Base-by-base conservation (phyloP, 257 asterid genomes). In the Ocimum tenuiflorum region DNA sequence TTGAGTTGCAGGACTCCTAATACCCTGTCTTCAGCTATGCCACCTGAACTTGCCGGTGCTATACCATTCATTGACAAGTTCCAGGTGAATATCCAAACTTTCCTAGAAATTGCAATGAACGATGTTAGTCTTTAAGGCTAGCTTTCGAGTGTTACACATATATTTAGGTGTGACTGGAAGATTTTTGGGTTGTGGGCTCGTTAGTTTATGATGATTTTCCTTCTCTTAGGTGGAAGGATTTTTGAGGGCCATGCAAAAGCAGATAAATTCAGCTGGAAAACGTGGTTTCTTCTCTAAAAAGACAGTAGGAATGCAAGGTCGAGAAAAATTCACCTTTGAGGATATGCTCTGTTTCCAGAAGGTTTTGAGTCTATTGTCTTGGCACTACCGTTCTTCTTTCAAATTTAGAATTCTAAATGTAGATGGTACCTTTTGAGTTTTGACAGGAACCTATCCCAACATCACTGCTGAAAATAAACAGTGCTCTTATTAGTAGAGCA, bases 311-410 rank as follows among this genome's bases (percentile, higher is more conserved):
- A 58, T 77, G 41, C 97, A 85, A 70, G 78, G 76, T 79, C 85
- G 94, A 61, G 95, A 85, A 68, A 94, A 91, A 61, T 81, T 88
- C 81, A 88, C 96, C 71, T 85, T 94, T 78, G 97, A 88, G 78
- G 99, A 94, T 80, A 94, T 94, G 99, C 76, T 94, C 33, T 86
- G 95, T 72, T 94, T 86, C 73, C 99, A 91, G 68, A 94, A 83
- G 96, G 99, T 94, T 75, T 70, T 60, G 38, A 22, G 71, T 54
- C 60, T 20, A 59, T 53, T 64, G 70, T 54, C 27, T 61, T 13
- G 49, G 3, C 4, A 42, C 12, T 42, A 42, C 15, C 63, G 14
- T 20, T 51, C 33, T 20, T 20, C 52, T 63, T 74, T 33, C 18
- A 41, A 29, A 36, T 36, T 17, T 23, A 52, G 38, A 49, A 50